Conservation (phyloP, 345 rosid genomes). For the Gossypium australe region DNA sequence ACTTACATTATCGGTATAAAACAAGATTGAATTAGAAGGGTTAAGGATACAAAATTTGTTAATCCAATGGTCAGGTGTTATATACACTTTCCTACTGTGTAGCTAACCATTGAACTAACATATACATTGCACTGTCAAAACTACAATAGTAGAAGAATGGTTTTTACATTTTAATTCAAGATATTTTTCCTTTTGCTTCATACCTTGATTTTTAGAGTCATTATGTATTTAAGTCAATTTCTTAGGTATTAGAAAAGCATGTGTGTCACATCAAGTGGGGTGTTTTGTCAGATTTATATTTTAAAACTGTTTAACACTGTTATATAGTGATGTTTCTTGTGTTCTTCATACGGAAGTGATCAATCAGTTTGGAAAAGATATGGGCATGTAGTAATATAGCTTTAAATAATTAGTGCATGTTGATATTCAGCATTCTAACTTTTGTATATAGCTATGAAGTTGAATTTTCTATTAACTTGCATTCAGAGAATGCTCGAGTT, state of each 20-base stretch:
- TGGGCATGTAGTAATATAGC: background rate
- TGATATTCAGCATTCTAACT: background rate
- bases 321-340: background rate
- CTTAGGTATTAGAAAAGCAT: background rate
- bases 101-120: background rate
- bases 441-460: background rate
- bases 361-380: background rate
- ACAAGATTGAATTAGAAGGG: background rate
- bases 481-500: slow-evolving; percentile 75
- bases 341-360: background rate
- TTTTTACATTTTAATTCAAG: background rate
- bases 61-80: background rate
- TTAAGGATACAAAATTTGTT: background rate
- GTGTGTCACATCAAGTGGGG: background rate
- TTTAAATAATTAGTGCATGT: background rate
- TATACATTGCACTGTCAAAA: background rate
- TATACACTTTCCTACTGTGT: background rate
- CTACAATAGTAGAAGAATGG: background rate
- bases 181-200: background rate
- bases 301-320: background rate
- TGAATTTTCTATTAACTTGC: slow-evolving; percentile 1
- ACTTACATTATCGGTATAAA: background rate
- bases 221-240: background rate
- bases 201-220: background rate
- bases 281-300: background rate